Conservation (phyloP, 1,139 yeast species). For the Geotrichum candidum region DNA sequence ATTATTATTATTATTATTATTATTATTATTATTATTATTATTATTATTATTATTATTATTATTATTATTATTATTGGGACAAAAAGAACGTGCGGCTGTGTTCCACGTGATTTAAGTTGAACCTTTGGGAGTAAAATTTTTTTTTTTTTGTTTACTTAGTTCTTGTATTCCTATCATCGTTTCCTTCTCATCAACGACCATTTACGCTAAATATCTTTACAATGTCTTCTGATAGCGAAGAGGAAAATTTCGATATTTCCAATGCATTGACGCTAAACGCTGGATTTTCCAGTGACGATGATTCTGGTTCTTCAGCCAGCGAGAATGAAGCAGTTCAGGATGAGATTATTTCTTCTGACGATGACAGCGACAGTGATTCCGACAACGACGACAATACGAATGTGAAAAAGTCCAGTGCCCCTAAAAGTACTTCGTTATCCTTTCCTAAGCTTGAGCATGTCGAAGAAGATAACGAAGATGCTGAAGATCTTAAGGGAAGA, state of each 20-base stretch:
- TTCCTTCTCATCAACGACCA: neutral
- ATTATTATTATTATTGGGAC: too few relatives aligned
- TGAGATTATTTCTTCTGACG: slow-evolving; percentile 48
- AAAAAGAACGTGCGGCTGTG: slow-evolving; percentile 1
- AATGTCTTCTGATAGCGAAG: slow-evolving; percentile 42
- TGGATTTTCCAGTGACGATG: slow-evolving; percentile 45
- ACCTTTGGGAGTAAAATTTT: neutral
- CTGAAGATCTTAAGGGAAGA: slow-evolving; percentile 44
- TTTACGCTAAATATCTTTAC: neutral
- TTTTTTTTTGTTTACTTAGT: neutral
- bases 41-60: too few relatives aligned
- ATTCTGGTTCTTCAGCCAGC: slow-evolving; percentile 33
- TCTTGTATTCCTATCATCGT: too few relatives aligned
- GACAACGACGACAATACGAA: slow-evolving; percentile 27
- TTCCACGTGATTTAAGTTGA: slow-evolving; percentile 3
- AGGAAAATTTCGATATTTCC: slow-evolving; percentile 58
- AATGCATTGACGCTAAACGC: slow-evolving; percentile 39
- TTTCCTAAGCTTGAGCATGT: slow-evolving; percentile 68
- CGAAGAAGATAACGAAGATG: slow-evolving; percentile 50
- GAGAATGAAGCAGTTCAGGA: slow-evolving; percentile 49
- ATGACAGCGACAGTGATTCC: slow-evolving; percentile 27
- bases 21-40: too few relatives aligned
- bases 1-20: too few relatives aligned
- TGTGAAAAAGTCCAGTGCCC: slow-evolving; percentile 17
- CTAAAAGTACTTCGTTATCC: slow-evolving; percentile 17